phyloP scores from a whole-genome alignment of 768 basidiomycete species.

The Mycena floridula region DNA sequence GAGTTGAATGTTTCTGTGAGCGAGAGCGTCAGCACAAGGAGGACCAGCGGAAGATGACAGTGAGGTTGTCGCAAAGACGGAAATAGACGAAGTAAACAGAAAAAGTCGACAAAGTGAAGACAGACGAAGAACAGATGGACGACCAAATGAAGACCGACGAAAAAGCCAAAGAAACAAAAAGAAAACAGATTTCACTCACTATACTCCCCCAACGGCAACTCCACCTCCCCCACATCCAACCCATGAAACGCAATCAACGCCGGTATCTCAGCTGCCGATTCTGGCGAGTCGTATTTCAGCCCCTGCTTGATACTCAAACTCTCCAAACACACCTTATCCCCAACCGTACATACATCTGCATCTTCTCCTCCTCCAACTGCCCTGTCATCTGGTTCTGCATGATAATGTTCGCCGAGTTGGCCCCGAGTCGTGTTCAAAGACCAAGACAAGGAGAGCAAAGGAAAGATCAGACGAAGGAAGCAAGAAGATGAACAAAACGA shows the following conservation, averaged over 20 bases:
- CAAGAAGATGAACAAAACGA: too few relatives aligned
- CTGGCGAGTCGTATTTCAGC: conserved; percentile 81
- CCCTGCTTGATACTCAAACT: conserved; percentile 93
- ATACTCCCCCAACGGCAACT: conserved; percentile 78
- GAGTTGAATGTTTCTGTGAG: conserved; percentile 83
- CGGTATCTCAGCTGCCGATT: conserved; percentile 79
- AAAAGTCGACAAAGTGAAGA: too few relatives aligned
- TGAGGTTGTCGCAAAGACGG: not conserved
- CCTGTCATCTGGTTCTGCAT: conserved; percentile 93
- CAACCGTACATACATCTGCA: conserved; percentile 87
- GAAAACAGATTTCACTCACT: conserved; percentile 24
- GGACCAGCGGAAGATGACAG: conserved; percentile 3
- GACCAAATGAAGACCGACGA: too few relatives aligned
- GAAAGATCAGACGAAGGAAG: too few relatives aligned
- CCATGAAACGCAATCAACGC: conserved; percentile 87
- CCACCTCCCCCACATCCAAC: conserved; percentile 76
- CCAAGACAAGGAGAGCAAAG: too few relatives aligned
- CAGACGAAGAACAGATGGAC: too few relatives aligned
- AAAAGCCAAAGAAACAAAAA: too few relatives aligned
- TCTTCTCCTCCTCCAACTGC: conserved; percentile 95
- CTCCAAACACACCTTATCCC: conserved; percentile 62
- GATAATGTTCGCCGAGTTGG: conserved; percentile 98
- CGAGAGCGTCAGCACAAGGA: not conserved
- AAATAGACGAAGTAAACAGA: conserved; percentile 39
- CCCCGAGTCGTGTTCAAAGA: too few relatives aligned